These are phyloP conservation scores for Allomyces arbusculus DNA, from an alignment of 192 early-diverging fungal species.

Conservation along the genomic window DNA sequence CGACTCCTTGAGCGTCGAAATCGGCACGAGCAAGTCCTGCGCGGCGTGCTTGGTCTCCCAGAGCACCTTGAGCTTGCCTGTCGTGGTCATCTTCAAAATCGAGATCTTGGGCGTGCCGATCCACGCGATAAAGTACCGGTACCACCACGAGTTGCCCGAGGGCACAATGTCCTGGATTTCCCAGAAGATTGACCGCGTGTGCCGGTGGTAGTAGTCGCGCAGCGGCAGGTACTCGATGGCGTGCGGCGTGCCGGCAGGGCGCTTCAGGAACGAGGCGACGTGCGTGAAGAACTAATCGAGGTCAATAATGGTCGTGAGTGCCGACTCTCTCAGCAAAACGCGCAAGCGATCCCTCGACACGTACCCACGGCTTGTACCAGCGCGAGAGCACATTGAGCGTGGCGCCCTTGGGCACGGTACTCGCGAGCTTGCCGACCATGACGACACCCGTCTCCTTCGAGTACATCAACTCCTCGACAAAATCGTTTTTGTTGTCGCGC, in stretches of 20 bases:
- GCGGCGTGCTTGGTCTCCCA: conserved; percentile 13
- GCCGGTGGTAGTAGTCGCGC: conserved; percentile 22
- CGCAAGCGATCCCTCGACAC: no score
- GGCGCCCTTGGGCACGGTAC: conserved; percentile 7
- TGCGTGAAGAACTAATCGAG: conserved; percentile 15
- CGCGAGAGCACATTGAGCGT: conserved; percentile 12
- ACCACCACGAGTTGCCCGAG: conserved; percentile 15
- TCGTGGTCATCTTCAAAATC: conserved; percentile 15
- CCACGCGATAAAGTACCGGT: conserved; percentile 16
- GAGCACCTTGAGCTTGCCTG: conserved; percentile 9
- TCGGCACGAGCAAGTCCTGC: conserved; percentile 16
- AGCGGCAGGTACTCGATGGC: conserved; percentile 19
- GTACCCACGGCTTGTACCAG: conserved; percentile 15
- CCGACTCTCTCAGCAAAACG: no score
- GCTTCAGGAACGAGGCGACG: conserved; percentile 8
- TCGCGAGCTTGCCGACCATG: conserved; percentile 15
- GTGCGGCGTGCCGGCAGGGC: not conserved
- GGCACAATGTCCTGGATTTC: conserved; percentile 15
- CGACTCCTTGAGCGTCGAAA: conserved; percentile 10
- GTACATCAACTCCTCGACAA: conserved; percentile 17
- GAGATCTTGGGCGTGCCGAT: conserved; percentile 12
- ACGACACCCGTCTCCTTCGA: conserved; percentile 14
- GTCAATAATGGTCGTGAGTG: no score
- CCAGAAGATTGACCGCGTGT: conserved; percentile 22
- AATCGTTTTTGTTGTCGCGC: not conserved